Evolutionary conservation across 2,329 filamentous ascomycete species (phyloP), one percentile per base, ranked within the genome.

Genomic region (Diaporthe longicolla): DNA sequence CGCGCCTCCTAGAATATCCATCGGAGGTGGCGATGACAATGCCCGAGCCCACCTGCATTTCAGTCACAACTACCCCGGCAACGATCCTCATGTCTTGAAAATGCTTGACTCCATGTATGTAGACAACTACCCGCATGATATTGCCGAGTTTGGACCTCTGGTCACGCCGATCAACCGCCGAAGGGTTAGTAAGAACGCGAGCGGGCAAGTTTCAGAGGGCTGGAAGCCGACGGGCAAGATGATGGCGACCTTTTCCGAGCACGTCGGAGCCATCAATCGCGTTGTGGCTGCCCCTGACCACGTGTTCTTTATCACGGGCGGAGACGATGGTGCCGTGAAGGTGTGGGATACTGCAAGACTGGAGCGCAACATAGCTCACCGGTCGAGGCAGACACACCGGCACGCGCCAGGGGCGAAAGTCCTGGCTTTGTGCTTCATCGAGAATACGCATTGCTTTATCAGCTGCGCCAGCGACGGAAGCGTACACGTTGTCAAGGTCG

Each of bases 311-410:
- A 89, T 98, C 73, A 98, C 97, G 0, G 96, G 92, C 9, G 96
- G 95, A 13, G 94, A 98, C 79, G 97, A 99, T 82, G 94, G 97
- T 3, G 91, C 90, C 9, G 94, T 98, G 73, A 97, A 94, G 80
- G 89, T 99, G 7, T 99, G 97, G 97, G 97, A 99, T 83, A 93
- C 95, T 35, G 92, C 92, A 35, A 90, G 97, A 32, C 88, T 99
- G 9, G 97, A 99, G 83, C 93, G 95, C 58, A 98, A 98, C 80
- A 91, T 98, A 66, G 93, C 94, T 0, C 93, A 97, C 79, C 91
- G 95, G 57, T 95, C 97, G 37, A 90, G 96, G 29, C 94, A 97
- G 80, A 97, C 94, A 0, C 93, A 98, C 83, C 92, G 89, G 73
- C 94, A 98, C 78, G 89, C 89, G 0, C 84, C 89, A 0, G 93